Base-by-base conservation (phyloP, 1,139 yeast genomes). In the Magnusiomyces paraingens region DNA sequence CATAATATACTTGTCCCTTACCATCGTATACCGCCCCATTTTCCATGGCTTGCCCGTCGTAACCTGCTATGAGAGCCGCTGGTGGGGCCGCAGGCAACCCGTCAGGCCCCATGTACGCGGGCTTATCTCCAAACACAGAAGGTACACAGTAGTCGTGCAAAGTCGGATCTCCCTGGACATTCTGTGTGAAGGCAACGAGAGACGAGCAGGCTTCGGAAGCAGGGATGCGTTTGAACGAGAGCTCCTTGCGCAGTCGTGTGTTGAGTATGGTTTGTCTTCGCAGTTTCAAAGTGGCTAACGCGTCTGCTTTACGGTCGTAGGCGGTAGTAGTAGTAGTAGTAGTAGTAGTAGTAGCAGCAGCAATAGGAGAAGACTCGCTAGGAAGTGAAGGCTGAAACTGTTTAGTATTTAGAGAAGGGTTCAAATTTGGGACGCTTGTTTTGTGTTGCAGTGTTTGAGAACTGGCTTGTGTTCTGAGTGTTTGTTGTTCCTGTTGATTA, bases 231-330 rank as follows among this genome's bases (percentile, higher is more conserved):
- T 84, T 83, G 54, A 81, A 70, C 8, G 75, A 66, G 47, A 86
- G 68, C 51, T 83, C 80, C 40, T 75, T 76, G 58, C 75, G 78
- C 46, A 86, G 70, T 55, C 81, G 77, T 12, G 70, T 66, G 64
- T 84, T 84, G 50, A 84, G 73, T 61, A 83, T 86, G 54, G 77
- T 76, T 36, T 85, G 78, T 58, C 95, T 74, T 63, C 79, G 82
- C 51, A 85, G 72, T 67, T 84, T 84, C 57, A 86, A 52, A 12
- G 62, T 55, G 15, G 58, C 58, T 63, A 64, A 60, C 22, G 59
- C 58, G 14, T 62, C 61, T 21, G 59, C 51, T 51, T 63, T 65
- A 26, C 32, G 32, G 8, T 26, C 32, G 8, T 26, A 8, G 32
- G 32, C 8, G 32, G 32, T 5, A 5, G 32, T 26, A 8, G 4